Base-by-base conservation (phyloP, 805 yeast genomes). In the Clavispora phyllophila region DNA sequence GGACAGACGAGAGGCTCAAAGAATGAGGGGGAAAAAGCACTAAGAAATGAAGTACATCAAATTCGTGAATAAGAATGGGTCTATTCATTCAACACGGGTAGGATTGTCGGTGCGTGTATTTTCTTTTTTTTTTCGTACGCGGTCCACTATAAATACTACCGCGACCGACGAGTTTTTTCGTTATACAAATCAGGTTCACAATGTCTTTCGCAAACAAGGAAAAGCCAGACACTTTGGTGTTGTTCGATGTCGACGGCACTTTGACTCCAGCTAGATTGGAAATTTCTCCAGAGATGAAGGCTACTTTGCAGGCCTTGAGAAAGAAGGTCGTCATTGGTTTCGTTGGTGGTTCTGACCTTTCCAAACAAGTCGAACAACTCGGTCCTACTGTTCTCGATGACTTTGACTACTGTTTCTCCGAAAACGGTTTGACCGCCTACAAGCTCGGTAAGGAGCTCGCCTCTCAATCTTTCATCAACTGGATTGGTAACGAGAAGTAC, bases 161-260 rank as follows among this genome's bases (percentile, higher is more conserved):
- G 45, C 45, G 45, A 5, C 13, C 43, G 24, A 39, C 38, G 12
- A 15, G 13, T 17, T 15, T 28, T 14, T 38, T 36, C n/a, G 39
- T 27, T 41, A 17, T 20, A 31, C 36, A 19, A 29, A 36, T 12
- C 15, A 41, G 24, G 17, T 18, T 27, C 37, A 56, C 10, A 36
- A 75, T 69, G 78, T 80, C 84, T 51, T 86, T 84, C 61, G 67
- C 87, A 31, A 71, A 84, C 62, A 82, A 81, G 67, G 85, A 87
- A 72, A 75, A 82, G 54, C 95, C 95, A 62, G 84, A 87, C 57
- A 84, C 87, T 50, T 75, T 93, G 60, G 95, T 87, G 54, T 81
- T 93, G 53, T 93, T 93, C 70, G 99, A 93, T 61, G 99, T 93
- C 54, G 99, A 93, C 65, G 99, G 97, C 54, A 93, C 99, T 44